Evolutionary conservation across 306 rosid genomes (phyloP).

Genomic region (Alnus rubra): DNA sequence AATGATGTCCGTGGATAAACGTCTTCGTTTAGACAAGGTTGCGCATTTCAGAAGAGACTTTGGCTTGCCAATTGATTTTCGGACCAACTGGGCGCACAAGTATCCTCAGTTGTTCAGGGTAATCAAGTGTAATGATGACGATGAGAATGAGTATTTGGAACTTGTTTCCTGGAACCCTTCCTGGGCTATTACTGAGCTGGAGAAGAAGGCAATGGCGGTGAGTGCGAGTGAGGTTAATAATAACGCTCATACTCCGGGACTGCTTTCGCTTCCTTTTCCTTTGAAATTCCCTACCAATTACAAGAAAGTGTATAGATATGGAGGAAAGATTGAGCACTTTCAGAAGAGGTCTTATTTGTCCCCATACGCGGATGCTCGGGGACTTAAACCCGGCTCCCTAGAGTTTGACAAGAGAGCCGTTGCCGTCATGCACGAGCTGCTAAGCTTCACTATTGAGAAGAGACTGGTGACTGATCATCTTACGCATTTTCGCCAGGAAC

Average conservation of each 20-base stretch:
- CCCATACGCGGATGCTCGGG: constrained; percentile 83
- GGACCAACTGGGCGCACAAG: constrained; percentile 56
- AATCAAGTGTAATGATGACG: constrained; percentile 36
- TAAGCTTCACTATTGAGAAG: constrained; percentile 80
- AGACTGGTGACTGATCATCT: constrained; percentile 87
- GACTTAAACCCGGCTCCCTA: constrained; percentile 60
- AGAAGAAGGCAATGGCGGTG: constrained; percentile 52
- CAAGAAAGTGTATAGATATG: constrained; percentile 51
- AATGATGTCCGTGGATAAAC: constrained; percentile 75
- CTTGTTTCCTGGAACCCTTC: constrained; percentile 77
- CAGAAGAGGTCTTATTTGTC: constrained; percentile 75
- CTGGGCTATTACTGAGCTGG: constrained; percentile 83
- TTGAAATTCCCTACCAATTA: constrained; percentile 74
- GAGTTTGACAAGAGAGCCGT: constrained; percentile 90
- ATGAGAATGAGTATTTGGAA: constrained; percentile 68
- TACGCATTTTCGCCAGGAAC: constrained; percentile 79
- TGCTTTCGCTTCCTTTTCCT: constrained; percentile 51
- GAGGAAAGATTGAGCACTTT: constrained; percentile 67
- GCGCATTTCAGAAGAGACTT: constrained; percentile 55
- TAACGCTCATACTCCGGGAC: constrained; percentile 38
- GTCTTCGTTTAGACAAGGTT: constrained; percentile 60
- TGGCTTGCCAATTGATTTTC: constrained; percentile 50
- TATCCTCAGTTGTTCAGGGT: constrained; percentile 63
- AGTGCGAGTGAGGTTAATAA: constrained; percentile 14
- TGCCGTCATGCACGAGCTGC: constrained; percentile 87